Evolutionary conservation across 768 basidiomycete species (phyloP), one percentile per base, ranked within the genome.

Genomic region (Mycena leptocephala): DNA sequence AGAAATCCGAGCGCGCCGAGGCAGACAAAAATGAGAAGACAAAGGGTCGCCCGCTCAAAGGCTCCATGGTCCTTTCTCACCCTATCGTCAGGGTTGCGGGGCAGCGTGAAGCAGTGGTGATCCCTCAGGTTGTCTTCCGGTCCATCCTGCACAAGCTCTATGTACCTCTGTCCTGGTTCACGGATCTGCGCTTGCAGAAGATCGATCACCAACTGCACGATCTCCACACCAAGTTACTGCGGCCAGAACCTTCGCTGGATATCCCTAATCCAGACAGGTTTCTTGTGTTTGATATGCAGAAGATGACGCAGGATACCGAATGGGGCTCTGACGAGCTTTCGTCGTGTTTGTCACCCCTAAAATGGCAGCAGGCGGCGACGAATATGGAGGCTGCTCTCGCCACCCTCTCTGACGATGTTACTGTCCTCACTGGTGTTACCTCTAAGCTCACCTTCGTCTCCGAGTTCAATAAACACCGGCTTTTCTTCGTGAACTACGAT

Each of bases 401-500:
- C 1, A 16, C 35, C 18, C 41, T 72, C 4, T 72, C 20, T 3
- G 63, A 35, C 3, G 14, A 55, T 16, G 53, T 55, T 14, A 24
- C 13, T 1, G 26, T 56, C 2, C 8, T 33, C 7, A n/a, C 14
- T 0, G 55, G 22, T n/a, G 4, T 2, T 4, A 5, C 46, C 10
- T 0, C 51, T 13, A 58, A 41, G 8, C 28, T 16, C 4, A 72
- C 59, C 13, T 59, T 51, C 32, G 22, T 7, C 2, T 2, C 5
- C 14, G 55, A 75, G 20, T 77, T 61, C 37, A 4, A 46, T 2
- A 51, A 43, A 0, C 76, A 77, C 41, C 35, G 53, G 0, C 28
- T 69, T 0, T 79, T 76, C 43, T 79, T 76, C 58, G 11, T 51
- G 3, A 48, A 74, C 43, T 16, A 69, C 14, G 56, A 46, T 1